phyloP scores from a whole-genome alignment of 2,329 filamentous ascomycete species.

The Trichoderma koningii region DNA sequence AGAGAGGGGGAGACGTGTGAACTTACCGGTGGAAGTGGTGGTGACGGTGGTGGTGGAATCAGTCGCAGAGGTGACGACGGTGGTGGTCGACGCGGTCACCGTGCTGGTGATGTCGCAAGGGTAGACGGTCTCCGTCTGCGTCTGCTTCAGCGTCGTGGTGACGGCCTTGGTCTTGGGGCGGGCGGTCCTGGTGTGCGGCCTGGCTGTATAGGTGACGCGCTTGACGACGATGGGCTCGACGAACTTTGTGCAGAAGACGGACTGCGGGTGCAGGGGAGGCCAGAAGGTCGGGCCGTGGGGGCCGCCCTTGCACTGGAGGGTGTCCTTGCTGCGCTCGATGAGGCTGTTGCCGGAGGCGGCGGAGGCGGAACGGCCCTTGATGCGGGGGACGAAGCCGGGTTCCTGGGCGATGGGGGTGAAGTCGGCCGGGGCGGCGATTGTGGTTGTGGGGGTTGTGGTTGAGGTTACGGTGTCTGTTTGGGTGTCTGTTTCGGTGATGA shows the following conservation, averaged over 20 bases:
- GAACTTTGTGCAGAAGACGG: constrained; percentile 14
- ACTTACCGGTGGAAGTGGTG: constrained; percentile 13
- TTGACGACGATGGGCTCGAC: constrained; percentile 18
- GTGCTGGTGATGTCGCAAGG: constrained; percentile 21
- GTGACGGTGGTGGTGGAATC: constrained; percentile 5
- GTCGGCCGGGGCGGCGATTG: constrained; percentile 15
- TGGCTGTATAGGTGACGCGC: constrained; percentile 15
- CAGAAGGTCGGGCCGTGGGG: constrained; percentile 6
- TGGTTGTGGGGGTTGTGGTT: constrained; percentile 20
- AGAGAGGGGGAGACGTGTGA: background rate
- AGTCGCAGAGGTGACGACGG: background rate
- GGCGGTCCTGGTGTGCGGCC: constrained; percentile 14
- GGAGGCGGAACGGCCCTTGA: constrained; percentile 20
- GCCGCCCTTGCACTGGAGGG: constrained; percentile 10
- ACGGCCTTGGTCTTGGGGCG: constrained; percentile 4
- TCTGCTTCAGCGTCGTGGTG: constrained; percentile 11
- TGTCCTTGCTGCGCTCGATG: background rate
- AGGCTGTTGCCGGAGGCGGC: constrained; percentile 3
- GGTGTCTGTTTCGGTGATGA: constrained; percentile 4
- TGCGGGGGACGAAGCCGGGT: constrained; percentile 9
- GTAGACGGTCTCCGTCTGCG: constrained; percentile 11
- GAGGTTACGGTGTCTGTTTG: background rate
- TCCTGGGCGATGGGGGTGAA: constrained; percentile 21
- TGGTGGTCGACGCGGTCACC: constrained; percentile 1
- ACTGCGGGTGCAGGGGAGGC: constrained; percentile 21